These are phyloP conservation scores for Kewa caespitosa DNA, from an alignment of 179 eudicot species.

Conservation along the genomic window DNA sequence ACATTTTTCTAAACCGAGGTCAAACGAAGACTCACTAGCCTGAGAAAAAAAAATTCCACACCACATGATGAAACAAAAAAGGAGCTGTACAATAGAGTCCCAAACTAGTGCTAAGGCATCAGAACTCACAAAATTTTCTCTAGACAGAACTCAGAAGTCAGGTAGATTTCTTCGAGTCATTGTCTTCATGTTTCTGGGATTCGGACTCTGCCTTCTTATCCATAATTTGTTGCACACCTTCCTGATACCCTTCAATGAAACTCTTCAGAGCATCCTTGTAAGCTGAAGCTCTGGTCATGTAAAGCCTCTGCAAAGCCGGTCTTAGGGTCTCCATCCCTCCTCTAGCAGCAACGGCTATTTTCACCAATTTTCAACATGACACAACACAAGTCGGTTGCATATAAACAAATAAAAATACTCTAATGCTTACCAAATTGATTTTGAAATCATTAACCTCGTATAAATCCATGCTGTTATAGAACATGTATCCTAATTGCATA, in stretches of 20 bases:
- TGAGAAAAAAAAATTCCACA: not conserved
- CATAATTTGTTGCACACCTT: slow-evolving; percentile 77
- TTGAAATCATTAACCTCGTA: not conserved
- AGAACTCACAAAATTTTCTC: slow-evolving; percentile 16
- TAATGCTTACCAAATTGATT: not conserved
- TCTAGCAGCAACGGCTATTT: slow-evolving; percentile 77
- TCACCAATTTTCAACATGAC: not conserved
- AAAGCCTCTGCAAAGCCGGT: slow-evolving; percentile 78
- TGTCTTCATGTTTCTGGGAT: slow-evolving; percentile 42
- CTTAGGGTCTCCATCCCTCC: slow-evolving; percentile 91
- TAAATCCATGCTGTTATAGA: not conserved
- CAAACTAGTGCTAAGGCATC: slow-evolving; percentile 7
- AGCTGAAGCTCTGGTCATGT: slow-evolving; percentile 89
- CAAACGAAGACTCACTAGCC: not conserved
- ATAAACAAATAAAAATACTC: not conserved
- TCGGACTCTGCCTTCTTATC: slow-evolving; percentile 46
- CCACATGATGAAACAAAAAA: not conserved
- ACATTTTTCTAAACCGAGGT: not conserved
- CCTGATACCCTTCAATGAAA: slow-evolving; percentile 81
- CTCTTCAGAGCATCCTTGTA: slow-evolving; percentile 84
- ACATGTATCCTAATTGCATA: not conserved
- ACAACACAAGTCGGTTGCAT: slow-evolving; percentile 1
- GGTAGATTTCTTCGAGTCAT: slow-evolving; percentile 33
- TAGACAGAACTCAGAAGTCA: slow-evolving; percentile 11
- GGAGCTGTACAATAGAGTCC: not conserved